These are phyloP conservation scores for Beta vulgaris DNA, from an alignment of 148 eudicot genomes.

Conservation along the genomic window DNA sequence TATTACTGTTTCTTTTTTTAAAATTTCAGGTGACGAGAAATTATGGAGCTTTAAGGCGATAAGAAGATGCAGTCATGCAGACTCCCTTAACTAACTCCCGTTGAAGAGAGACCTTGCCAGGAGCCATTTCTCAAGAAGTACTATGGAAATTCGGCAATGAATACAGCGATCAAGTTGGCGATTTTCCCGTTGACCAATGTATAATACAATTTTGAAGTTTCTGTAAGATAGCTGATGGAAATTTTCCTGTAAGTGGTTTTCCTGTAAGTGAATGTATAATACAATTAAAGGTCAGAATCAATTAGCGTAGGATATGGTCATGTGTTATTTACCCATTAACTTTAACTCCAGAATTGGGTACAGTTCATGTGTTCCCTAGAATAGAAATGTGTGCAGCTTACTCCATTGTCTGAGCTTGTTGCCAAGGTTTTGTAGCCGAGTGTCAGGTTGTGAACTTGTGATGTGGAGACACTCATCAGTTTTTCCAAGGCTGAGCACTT, in stretches of 20 bases:
- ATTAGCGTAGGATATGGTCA: background rate
- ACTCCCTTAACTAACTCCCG: background rate
- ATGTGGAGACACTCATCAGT: too few relatives aligned
- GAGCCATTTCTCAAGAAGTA: background rate
- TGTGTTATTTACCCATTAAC: background rate
- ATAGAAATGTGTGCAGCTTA: too few relatives aligned
- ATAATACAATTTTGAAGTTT: background rate
- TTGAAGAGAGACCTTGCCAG: background rate
- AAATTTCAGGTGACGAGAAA: slow-evolving; percentile 54
- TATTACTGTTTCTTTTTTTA: background rate
- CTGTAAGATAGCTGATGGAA: background rate
- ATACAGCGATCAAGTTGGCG: background rate
- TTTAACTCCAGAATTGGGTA: background rate
- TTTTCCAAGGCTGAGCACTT: too few relatives aligned
- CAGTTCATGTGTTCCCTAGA: background rate
- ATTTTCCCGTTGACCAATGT: background rate
- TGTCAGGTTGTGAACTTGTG: too few relatives aligned
- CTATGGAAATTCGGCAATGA: background rate
- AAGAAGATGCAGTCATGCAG: background rate
- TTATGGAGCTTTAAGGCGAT: slow-evolving; percentile 54
- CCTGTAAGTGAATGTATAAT: background rate
- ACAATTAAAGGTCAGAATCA: background rate
- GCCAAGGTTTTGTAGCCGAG: too few relatives aligned
- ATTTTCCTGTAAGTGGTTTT: slow-evolving; percentile 1
- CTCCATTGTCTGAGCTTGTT: too few relatives aligned